Evolutionary conservation across 176 grass and related monocot species (phyloP), one percentile per base, ranked within the genome.

Genomic region (Carex cristatella): DNA sequence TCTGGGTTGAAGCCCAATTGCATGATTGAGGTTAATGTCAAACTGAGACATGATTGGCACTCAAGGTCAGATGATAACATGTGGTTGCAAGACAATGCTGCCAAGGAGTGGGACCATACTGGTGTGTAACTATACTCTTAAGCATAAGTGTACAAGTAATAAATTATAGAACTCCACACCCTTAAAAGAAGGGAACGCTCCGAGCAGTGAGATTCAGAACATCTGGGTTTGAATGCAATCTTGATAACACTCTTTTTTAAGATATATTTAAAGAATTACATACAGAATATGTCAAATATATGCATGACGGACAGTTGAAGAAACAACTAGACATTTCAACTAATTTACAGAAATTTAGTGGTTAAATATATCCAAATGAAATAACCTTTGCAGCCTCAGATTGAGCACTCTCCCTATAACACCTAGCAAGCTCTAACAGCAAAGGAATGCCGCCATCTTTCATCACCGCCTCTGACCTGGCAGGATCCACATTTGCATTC

Each of bases 321-420:
- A 78, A 78, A 78, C n/a, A 86, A 53, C 79, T 46, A 49, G 79
- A 37, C 80, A 81, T 32, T 79, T 69, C 60, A 11, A 76, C 19
- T 54, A 18, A 30, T 54, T 7, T 32, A 13, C 72, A 4, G 7
- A 76, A 76, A 55, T 53, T 40, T 54, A 76, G 19, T 76, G 72
- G 55, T 72, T 48, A 58, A 35, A 44, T 49, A n/a, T 84, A 16
- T 30, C 32, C 83, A 74, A 85, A 30, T 87, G 69, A 81, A 78
- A 66, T 84, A 89, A 98, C 96, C 87, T 99, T 99, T 64, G 93
- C 97, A 87, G 97, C 91, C 89, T 99, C 97, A 64, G 97, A 95
- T 61, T 99, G 97, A 82, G 90, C 87, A 19, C 88, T 93, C 87
- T 96, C 97, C 83, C 90, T 90, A 85, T 90, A 94, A 78, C 83